A percentile compares a stretch with the other conserved stretches of the same genome.
Conservation (phyloP, 768 basidiomycete genomes). For the Auriscalpium microsporum region DNA sequence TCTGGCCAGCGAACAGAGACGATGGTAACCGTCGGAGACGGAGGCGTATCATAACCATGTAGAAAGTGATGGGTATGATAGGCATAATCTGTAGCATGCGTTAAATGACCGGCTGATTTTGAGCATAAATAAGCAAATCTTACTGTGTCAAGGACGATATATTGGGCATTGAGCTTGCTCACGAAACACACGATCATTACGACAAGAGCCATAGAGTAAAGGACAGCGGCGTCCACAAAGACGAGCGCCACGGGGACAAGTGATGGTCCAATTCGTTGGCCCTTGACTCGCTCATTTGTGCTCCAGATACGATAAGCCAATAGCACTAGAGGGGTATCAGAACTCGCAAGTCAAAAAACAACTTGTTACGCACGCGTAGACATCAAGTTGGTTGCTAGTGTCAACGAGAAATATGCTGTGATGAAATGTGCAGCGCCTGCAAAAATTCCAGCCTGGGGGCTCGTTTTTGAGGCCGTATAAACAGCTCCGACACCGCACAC, state of each 20-base stretch:
- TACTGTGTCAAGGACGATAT: too few relatives aligned
- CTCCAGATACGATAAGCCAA: slow-evolving; percentile 21
- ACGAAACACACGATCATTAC: too few relatives aligned
- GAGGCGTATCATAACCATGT: too few relatives aligned
- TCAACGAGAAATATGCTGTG: slow-evolving; percentile 16
- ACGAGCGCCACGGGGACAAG: slow-evolving; percentile 16
- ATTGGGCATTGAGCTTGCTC: too few relatives aligned
- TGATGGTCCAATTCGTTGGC: slow-evolving; percentile 1
- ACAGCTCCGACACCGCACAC: neutral
- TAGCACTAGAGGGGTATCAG: slow-evolving; percentile 9
- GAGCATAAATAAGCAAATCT: too few relatives aligned
- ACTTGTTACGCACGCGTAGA: slow-evolving; percentile 14
- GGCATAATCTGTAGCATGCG: too few relatives aligned
- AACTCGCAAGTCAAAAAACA: neutral
- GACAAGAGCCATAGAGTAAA: slow-evolving; percentile 17
- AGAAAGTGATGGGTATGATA: too few relatives aligned
- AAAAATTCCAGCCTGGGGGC: slow-evolving; percentile 4
- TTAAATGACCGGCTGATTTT: too few relatives aligned
- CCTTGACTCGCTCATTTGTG: slow-evolving; percentile 7
- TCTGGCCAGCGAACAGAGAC: too few relatives aligned
- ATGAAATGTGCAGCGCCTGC: slow-evolving; percentile 16
- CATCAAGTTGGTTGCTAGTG: slow-evolving; percentile 17
- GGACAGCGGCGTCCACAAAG: slow-evolving; percentile 18
- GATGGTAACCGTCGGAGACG: too few relatives aligned
- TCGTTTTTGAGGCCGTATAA: slow-evolving; percentile 12